phyloP scores from a whole-genome alignment of 208 protist genomes.

The Jaenimonas drosophilae region DNA sequence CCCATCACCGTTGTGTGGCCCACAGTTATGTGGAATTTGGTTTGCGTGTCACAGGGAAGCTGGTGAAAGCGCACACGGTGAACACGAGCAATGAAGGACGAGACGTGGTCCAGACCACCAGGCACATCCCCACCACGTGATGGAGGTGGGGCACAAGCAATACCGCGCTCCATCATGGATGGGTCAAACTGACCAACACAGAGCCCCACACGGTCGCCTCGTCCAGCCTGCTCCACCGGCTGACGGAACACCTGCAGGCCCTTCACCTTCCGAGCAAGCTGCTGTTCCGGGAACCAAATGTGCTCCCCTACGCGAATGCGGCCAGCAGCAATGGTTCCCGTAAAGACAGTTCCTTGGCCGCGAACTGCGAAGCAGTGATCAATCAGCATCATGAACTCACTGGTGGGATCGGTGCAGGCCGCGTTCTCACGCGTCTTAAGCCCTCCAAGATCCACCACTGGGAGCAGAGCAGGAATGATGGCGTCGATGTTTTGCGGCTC shows the following conservation, averaged over 20 bases:
- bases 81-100: constrained; percentile 42
- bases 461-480: constrained; percentile 29
- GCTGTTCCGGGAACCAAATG: constrained; percentile 85
- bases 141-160: constrained; percentile 47
- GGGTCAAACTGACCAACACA: constrained; percentile 91
- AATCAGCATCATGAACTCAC: constrained; percentile 90
- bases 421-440: constrained; percentile 10
- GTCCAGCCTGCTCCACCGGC: constrained; percentile 51
- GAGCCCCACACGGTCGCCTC: constrained; percentile 89
- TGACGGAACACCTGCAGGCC: constrained; percentile 93
- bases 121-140: constrained; percentile 1
- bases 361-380: constrained; percentile 98
- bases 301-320: constrained; percentile 62
- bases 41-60: constrained; percentile 32
- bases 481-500: constrained; percentile 18
- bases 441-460: constrained; percentile 11
- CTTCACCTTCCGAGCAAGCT: constrained; percentile 81
- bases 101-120: background rate
- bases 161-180: constrained; percentile 80
- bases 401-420: background rate
- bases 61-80: constrained; percentile 76
- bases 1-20: constrained; percentile 86
- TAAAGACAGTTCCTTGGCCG: constrained; percentile 95
- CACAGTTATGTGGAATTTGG: constrained; percentile 78
- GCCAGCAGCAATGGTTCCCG: constrained; percentile 92